These are phyloP conservation scores for Collybia sordida DNA, from an alignment of 768 basidiomycete species.

Conservation along the genomic window DNA sequence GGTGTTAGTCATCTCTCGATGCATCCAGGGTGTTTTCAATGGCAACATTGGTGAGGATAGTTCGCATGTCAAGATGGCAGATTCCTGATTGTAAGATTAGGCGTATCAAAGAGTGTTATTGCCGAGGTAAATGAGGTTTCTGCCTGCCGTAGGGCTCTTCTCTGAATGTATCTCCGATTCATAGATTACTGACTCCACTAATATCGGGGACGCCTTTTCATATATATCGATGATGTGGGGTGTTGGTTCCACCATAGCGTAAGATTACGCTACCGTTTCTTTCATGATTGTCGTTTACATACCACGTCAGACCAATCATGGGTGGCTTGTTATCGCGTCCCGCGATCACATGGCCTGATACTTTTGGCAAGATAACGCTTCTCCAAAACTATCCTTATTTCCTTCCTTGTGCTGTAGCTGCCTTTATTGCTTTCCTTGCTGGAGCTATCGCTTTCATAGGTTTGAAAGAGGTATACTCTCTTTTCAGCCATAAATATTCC, in stretches of 20 bases:
- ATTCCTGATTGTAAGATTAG: not conserved
- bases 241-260: conserved; percentile 24
- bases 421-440: conserved; percentile 16
- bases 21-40: conserved; percentile 32
- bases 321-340: conserved; percentile 33
- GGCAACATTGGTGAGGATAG: conserved; percentile 35
- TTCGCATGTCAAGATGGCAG: not conserved
- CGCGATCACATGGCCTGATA: conserved; percentile 25
- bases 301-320: conserved; percentile 13
- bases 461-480: conserved; percentile 23
- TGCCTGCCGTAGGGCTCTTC: not conserved
- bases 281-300: not conserved
- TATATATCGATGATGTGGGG: conserved; percentile 28
- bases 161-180: not conserved
- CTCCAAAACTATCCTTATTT: conserved; percentile 34
- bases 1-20: conserved; percentile 25
- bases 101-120: conserved; percentile 17
- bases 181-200: conserved; percentile 26
- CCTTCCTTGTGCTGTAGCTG: conserved; percentile 25
- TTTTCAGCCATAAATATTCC: not conserved
- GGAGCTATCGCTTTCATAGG: conserved; percentile 18
- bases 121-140: conserved; percentile 12
- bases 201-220: conserved; percentile 25
- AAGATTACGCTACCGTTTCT: not conserved
- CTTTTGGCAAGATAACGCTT: conserved; percentile 24